Evolutionary conservation across 2,329 filamentous ascomycete genomes (phyloP).

Genomic region (Aaosphaeria arxii): DNA sequence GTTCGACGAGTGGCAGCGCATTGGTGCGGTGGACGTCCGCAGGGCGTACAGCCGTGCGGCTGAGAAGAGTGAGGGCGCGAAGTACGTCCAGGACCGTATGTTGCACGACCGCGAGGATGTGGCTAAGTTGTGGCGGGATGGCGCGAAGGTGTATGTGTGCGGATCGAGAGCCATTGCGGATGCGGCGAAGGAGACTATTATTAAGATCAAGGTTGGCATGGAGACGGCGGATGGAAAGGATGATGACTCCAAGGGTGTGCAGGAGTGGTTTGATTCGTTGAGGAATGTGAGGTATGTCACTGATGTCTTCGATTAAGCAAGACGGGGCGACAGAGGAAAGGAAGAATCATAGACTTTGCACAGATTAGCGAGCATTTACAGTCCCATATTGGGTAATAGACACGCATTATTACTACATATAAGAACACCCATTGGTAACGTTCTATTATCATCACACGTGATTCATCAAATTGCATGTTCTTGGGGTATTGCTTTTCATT

Average conservation of each 20-base stretch:
- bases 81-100: constrained; percentile 54
- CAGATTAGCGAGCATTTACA: too few relatives aligned
- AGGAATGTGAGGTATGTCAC: constrained; percentile 46
- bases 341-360: too few relatives aligned
- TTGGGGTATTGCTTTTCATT: too few relatives aligned
- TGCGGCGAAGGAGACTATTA: constrained; percentile 31
- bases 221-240: constrained; percentile 42
- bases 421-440: too few relatives aligned
- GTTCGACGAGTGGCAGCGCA: constrained; percentile 56
- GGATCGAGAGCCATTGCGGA: constrained; percentile 52
- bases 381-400: too few relatives aligned
- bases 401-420: too few relatives aligned
- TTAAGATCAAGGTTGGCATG: constrained; percentile 28
- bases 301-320: constrained; percentile 41
- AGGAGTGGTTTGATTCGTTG: constrained; percentile 45
- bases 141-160: constrained; percentile 63
- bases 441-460: too few relatives aligned
- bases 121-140: constrained; percentile 44
- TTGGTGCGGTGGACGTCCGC: constrained; percentile 60
- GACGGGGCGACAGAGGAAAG: too few relatives aligned
- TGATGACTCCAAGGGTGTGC: constrained; percentile 33
- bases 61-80: constrained; percentile 46
- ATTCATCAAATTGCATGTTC: too few relatives aligned
- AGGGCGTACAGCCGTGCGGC: constrained; percentile 56
- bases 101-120: constrained; percentile 47